These are phyloP conservation scores for Boletus eberwhitei DNA, from an alignment of 768 basidiomycete species.

Conservation along the genomic window DNA sequence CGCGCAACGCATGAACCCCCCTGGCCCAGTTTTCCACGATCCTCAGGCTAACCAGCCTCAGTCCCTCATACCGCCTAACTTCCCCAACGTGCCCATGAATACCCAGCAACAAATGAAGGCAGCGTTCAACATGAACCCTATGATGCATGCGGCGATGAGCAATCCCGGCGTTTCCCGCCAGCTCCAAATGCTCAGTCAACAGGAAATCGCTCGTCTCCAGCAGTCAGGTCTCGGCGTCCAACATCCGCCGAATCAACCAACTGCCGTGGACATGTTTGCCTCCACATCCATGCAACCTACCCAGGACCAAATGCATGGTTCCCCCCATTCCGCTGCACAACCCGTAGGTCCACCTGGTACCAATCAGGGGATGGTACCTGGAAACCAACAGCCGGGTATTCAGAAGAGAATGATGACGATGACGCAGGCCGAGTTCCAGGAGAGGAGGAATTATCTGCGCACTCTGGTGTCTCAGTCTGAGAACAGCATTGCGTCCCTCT, in stretches of 20 bases:
- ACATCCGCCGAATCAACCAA: conserved; percentile 36
- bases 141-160: conserved; percentile 37
- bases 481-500: not conserved
- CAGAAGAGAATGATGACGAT: conserved; percentile 23
- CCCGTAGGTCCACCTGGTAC: conserved; percentile 17
- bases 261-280: conserved; percentile 46
- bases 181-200: conserved; percentile 46
- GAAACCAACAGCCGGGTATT: conserved; percentile 19
- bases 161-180: conserved; percentile 29
- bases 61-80: conserved; percentile 36
- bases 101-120: conserved; percentile 34
- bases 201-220: conserved; percentile 36
- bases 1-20: conserved; percentile 36
- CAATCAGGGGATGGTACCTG: conserved; percentile 24
- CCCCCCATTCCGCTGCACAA: conserved; percentile 39
- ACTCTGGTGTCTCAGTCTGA: conserved; percentile 14
- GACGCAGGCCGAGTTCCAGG: conserved; percentile 23
- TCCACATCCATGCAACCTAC: conserved; percentile 40
- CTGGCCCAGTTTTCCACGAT: conserved; percentile 38
- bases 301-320: conserved; percentile 46
- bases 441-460: conserved; percentile 17
- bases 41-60: conserved; percentile 28
- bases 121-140: conserved; percentile 31
- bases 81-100: conserved; percentile 38
- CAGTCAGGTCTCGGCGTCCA: conserved; percentile 32